Evolutionary conservation across 805 yeast species (phyloP).

Genomic region (Saturnispora saitoi): DNA sequence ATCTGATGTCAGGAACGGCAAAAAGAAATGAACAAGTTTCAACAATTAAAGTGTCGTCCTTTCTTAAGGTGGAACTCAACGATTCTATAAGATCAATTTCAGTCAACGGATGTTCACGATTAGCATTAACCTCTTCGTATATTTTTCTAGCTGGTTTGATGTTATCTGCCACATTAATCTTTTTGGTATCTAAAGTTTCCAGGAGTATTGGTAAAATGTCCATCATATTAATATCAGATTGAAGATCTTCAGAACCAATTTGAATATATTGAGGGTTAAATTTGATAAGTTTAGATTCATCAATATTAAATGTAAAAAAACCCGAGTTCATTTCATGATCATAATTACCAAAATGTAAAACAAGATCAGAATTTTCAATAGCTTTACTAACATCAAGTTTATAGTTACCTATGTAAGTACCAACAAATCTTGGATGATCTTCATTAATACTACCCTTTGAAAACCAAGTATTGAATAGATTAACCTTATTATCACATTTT

Average conservation of each 20-base stretch:
- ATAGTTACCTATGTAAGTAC: conserved; percentile 34
- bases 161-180: conserved; percentile 7
- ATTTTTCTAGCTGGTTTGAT: conserved; percentile 5
- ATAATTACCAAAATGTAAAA: conserved; percentile 63
- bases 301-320: conserved; percentile 36
- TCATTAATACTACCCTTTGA: conserved; percentile 36
- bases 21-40: conserved; percentile 44
- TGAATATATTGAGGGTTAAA: conserved; percentile 35
- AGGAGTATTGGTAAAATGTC: conserved; percentile 29
- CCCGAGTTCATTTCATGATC: conserved; percentile 61
- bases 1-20: conserved; percentile 31
- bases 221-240: conserved; percentile 26
- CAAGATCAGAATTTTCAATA: conserved; percentile 51
- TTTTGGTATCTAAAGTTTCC: conserved; percentile 27
- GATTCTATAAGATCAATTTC: conserved; percentile 31
- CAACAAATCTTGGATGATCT: conserved; percentile 33
- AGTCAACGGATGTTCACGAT: conserved; percentile 15
- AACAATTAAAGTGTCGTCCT: conserved; percentile 34
- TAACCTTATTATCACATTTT: conserved; percentile 29
- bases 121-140: conserved; percentile 2
- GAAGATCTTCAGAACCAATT: conserved; percentile 26
- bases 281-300: conserved; percentile 23
- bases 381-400: conserved; percentile 29
- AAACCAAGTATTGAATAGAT: conserved; percentile 33
- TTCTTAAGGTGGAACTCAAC: conserved; percentile 28